phyloP scores from a whole-genome alignment of 1,284 basidiomycete genomes.

The Apiotrichum akiyoshidainum region DNA sequence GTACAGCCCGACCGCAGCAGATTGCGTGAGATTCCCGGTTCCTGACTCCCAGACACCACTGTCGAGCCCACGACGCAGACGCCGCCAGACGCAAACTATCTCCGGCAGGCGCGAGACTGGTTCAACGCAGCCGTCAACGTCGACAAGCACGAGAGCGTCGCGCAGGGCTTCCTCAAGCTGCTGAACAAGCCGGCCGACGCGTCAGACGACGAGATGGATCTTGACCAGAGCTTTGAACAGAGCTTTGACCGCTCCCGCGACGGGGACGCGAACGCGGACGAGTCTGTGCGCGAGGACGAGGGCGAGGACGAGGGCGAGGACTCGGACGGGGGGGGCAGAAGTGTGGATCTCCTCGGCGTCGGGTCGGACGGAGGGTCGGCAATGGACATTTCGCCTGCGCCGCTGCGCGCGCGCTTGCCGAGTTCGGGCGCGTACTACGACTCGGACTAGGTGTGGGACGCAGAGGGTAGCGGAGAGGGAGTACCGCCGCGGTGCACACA shows the following conservation, averaged over 20 bases:
- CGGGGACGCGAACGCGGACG: neutral
- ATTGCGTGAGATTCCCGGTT: neutral
- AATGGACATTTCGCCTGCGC: no score
- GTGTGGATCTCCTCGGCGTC: neutral
- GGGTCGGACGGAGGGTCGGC: no score
- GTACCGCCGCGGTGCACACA: no score
- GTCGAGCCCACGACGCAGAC: neutral
- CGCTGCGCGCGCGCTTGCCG: no score
- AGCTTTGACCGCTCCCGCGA: neutral
- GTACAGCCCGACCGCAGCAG: no score
- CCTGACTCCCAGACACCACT: neutral
- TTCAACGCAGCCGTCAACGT: constrained; percentile 37
- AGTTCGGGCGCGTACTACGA: no score
- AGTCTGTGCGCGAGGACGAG: neutral
- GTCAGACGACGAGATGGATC: constrained; percentile 4
- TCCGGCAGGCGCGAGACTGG: constrained; percentile 33
- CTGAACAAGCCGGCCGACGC: constrained; percentile 17
- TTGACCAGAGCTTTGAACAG: constrained; percentile 7
- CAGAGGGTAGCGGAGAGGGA: no score
- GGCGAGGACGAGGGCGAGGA: neutral
- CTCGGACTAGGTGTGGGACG: no score
- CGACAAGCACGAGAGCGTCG: constrained; percentile 29
- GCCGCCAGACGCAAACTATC: constrained; percentile 8
- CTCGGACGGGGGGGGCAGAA: neutral
- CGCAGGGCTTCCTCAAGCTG: constrained; percentile 31